phyloP scores from a whole-genome alignment of 306 rosid species.

The Morella rubra region DNA sequence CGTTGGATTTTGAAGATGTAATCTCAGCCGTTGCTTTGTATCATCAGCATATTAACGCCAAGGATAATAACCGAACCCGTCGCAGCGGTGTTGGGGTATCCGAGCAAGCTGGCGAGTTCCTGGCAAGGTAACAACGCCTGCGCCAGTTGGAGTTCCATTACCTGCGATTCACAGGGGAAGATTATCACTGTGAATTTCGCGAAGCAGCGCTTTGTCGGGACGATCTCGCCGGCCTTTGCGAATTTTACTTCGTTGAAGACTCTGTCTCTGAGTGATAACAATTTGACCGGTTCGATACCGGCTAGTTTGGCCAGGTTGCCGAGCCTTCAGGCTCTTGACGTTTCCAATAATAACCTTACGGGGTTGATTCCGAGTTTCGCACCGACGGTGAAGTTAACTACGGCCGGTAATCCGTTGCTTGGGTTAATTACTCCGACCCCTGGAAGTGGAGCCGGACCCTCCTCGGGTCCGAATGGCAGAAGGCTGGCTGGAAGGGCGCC shows the following conservation, averaged over 20 bases:
- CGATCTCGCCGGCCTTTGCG: conserved; percentile 63
- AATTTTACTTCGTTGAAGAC: conserved; percentile 50
- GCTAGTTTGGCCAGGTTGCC: conserved; percentile 37
- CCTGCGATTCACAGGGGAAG: conserved; percentile 43
- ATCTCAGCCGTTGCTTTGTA: too few species aligned
- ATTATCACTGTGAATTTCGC: conserved; percentile 41
- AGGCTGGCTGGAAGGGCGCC: conserved; percentile 12
- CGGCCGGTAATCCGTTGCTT: conserved; percentile 51
- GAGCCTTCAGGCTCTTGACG: conserved; percentile 53
- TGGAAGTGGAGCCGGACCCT: conserved; percentile 35
- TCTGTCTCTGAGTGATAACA: conserved; percentile 44
- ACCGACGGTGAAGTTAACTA: conserved; percentile 35
- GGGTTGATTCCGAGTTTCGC: conserved; percentile 64
- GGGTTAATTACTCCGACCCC: conserved; percentile 41
- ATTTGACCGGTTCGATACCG: conserved; percentile 60
- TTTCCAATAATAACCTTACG: conserved; percentile 54
- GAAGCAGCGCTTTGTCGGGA: conserved; percentile 46
- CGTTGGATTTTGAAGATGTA: too few species aligned
- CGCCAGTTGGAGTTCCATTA: conserved; percentile 32
- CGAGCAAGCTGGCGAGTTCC: conserved; percentile 32
- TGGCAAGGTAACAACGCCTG: conserved; percentile 61
- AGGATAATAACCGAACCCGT: too few species aligned
- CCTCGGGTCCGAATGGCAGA: conserved; percentile 29
- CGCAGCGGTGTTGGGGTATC: conserved; percentile 51
- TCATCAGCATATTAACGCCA: too few species aligned